phyloP scores from a whole-genome alignment of 2,329 filamentous ascomycete species.

The Capronia americana region DNA sequence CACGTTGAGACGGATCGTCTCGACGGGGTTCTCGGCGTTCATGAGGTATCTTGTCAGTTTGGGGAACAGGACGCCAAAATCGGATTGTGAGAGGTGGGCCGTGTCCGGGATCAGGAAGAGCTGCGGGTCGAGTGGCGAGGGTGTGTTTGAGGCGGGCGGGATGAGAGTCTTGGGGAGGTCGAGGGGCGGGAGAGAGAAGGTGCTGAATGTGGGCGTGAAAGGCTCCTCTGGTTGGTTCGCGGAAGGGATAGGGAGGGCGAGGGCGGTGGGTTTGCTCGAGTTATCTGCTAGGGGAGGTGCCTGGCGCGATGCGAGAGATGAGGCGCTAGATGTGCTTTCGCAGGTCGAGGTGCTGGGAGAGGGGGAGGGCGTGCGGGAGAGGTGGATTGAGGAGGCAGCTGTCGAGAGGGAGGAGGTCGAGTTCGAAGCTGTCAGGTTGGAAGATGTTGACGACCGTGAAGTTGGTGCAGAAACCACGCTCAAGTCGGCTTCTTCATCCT shows the following conservation, averaged over 20 bases:
- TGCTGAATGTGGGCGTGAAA: not conserved
- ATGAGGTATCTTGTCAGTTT: slow-evolving; percentile 62
- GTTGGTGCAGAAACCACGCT: not conserved
- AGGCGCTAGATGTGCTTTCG: slow-evolving; percentile 6
- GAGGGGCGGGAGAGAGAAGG: slow-evolving; percentile 21
- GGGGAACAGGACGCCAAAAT: slow-evolving; percentile 83
- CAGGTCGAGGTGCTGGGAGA: slow-evolving; percentile 19
- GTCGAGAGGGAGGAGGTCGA: slow-evolving; percentile 15
- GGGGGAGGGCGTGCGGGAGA: slow-evolving; percentile 26
- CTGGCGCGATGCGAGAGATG: not conserved
- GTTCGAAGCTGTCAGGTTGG: slow-evolving; percentile 10
- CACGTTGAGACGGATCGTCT: slow-evolving; percentile 44
- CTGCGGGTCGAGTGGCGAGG: slow-evolving; percentile 54
- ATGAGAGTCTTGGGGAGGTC: slow-evolving; percentile 10
- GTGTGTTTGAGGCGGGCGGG: slow-evolving; percentile 39
- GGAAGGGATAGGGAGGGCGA: not conserved
- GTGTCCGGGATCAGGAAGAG: slow-evolving; percentile 76
- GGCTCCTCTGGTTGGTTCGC: not conserved
- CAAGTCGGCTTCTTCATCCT: slow-evolving; percentile 2
- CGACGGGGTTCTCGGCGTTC: slow-evolving; percentile 50
- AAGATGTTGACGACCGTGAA: slow-evolving; percentile 11
- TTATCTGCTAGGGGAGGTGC: not conserved
- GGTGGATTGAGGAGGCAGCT: slow-evolving; percentile 20
- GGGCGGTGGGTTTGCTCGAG: not conserved
- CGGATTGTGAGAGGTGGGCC: slow-evolving; percentile 82